phyloP scores from a whole-genome alignment of 2,329 filamentous ascomycete genomes.

The Fusarium albidum region DNA sequence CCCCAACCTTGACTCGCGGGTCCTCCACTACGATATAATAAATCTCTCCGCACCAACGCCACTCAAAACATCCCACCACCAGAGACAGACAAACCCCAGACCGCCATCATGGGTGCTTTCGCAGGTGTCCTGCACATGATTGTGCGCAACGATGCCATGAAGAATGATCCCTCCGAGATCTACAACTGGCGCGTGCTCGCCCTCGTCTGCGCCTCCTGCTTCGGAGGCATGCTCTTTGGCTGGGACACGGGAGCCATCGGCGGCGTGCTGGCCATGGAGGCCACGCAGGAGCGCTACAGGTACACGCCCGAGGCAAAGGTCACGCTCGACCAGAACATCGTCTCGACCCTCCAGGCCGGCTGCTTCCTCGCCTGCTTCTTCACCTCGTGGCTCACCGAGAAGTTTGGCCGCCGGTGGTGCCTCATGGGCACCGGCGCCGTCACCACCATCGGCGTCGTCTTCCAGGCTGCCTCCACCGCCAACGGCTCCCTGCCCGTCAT shows the following conservation, averaged over 20 bases:
- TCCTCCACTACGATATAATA: too few relatives aligned
- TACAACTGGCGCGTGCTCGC: constrained; percentile 75
- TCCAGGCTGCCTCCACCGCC: constrained; percentile 67
- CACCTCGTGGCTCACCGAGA: constrained; percentile 62
- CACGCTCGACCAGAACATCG: constrained; percentile 70
- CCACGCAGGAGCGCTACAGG: constrained; percentile 58
- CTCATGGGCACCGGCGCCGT: constrained; percentile 65
- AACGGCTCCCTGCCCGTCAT: constrained; percentile 66
- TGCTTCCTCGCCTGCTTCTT: constrained; percentile 71
- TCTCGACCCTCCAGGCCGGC: constrained; percentile 75
- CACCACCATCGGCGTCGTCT: constrained; percentile 67
- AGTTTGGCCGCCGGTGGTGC: constrained; percentile 61
- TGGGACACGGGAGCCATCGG: constrained; percentile 72
- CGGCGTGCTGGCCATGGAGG: constrained; percentile 68
- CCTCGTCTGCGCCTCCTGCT: constrained; percentile 71
- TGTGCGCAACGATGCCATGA: constrained; percentile 77
- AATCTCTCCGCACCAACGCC: too few relatives aligned
- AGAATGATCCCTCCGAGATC: constrained; percentile 69
- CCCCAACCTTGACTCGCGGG: too few relatives aligned
- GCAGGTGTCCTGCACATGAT: constrained; percentile 60
- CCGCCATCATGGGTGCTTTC: constrained; percentile 49
- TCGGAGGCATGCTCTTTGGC: constrained; percentile 66
- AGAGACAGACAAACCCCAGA: too few relatives aligned
- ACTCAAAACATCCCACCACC: too few relatives aligned
- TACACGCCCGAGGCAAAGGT: constrained; percentile 49